A percentile compares a stretch with the other conserved stretches of the same genome.
Conservation (phyloP, 768 basidiomycete species). For the Mycena belliarum region DNA sequence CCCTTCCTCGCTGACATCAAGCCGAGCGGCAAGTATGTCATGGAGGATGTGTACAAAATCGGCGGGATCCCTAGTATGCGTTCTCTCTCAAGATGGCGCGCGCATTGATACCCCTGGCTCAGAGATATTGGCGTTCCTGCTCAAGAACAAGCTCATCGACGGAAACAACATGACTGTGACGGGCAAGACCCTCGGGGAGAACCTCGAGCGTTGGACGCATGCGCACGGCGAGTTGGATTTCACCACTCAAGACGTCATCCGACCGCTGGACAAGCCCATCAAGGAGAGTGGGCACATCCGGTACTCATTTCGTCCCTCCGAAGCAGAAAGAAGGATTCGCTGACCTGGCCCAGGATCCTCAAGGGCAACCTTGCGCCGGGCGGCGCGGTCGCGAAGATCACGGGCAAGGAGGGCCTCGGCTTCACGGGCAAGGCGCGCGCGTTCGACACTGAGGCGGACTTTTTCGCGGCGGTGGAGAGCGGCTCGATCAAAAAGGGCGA, state of each 20-base stretch:
- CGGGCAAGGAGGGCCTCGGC: conserved; percentile 88
- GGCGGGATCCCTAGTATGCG: conserved; percentile 92
- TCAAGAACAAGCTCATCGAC: conserved; percentile 87
- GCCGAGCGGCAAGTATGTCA: conserved; percentile 97
- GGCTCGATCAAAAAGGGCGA: conserved; percentile 91
- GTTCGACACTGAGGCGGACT: conserved; percentile 89
- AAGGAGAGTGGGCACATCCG: conserved; percentile 89
- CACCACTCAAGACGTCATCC: conserved; percentile 77
- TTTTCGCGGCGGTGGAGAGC: conserved; percentile 83
- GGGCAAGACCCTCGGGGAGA: conserved; percentile 87
- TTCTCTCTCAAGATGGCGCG: neutral
- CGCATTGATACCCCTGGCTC: conserved; percentile 8
- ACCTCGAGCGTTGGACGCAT: conserved; percentile 86
- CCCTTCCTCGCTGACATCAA: conserved; percentile 97
- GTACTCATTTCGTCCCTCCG: conserved; percentile 37
- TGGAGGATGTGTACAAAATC: conserved; percentile 95
- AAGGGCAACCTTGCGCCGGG: conserved; percentile 92
- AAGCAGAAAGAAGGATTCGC: too few species aligned
- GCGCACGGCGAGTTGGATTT: conserved; percentile 75
- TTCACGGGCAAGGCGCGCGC: conserved; percentile 92
- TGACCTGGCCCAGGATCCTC: conserved; percentile 60
- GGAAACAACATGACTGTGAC: conserved; percentile 92
- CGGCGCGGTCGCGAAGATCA: conserved; percentile 96
- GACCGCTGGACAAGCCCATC: conserved; percentile 84
- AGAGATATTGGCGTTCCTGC: conserved; percentile 85